These are phyloP conservation scores for Metrosideros polymorpha DNA, from an alignment of 441 rosid genomes.

Conservation along the genomic window DNA sequence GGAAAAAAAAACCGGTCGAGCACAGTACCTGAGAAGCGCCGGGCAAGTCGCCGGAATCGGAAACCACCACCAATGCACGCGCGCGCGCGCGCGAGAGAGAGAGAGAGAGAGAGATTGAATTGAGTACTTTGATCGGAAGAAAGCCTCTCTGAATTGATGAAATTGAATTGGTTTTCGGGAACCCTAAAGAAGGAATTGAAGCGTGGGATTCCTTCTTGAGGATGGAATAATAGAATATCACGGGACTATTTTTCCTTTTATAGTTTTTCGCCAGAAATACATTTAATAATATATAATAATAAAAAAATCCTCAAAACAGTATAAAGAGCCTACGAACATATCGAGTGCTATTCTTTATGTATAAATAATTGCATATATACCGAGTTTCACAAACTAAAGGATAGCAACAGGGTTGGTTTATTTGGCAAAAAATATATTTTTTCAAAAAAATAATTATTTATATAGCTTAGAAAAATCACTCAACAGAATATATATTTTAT, in stretches of 20 bases:
- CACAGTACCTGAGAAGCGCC: not conserved
- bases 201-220: not conserved
- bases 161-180: not conserved
- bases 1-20: not conserved
- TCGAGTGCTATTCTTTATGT: too few species aligned
- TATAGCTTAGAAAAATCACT: not conserved
- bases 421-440: not conserved
- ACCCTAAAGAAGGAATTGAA: not conserved
- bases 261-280: not conserved
- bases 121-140: not conserved
- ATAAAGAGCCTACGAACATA: not conserved
- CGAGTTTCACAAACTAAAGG: not conserved
- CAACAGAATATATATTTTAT: rapidly evolving
- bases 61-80: not conserved
- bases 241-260: not conserved
- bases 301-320: not conserved
- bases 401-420: rapidly evolving
- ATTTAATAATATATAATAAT: not conserved
- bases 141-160: not conserved
- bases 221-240: not conserved
- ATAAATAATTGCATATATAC: not conserved
- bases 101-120: not conserved
- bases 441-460: not conserved
- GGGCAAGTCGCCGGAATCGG: not conserved
- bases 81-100: not conserved